Base-by-base conservation (phyloP, 352 stramenopile species). In the Phytophthora pluvialis region DNA sequence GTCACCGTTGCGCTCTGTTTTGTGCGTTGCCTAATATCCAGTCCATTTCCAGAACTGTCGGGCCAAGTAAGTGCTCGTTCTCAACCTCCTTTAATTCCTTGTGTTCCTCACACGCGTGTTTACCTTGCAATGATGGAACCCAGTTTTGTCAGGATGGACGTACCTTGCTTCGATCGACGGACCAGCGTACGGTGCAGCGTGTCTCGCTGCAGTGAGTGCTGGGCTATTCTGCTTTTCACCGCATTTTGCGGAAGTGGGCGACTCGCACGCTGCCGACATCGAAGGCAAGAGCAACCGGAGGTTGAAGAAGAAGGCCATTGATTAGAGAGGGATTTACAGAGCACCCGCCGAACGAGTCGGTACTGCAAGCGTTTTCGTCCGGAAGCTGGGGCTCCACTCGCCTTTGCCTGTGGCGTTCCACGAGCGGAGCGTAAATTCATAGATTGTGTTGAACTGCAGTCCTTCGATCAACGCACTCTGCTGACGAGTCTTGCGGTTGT, bases 131-230 rank as follows among this genome's bases (percentile, higher is more conserved):
- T 32, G 9, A 40, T 44, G 31, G n/a, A 26, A 45, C 52, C 18
- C 60, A 94, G 86, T 94, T 64, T 60, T 94, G 32, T 94, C 86
- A 18, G 86, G 86, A 12, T 92, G 81, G 82, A 89, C 83, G 32
- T 94, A 94, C 60, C 54, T 89, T 40, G 33, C 82, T 26, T 91
- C 85, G 1, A 70, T 91, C 6, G 81, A 91, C 56, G 85, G 85
- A 4, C 86, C 86, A 38, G 81, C 86, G 7, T 83, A 86, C 46
- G 83, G 86, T 7, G 83, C 86, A 0, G 83, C 82, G 8, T 60
- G 86, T 33, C 74, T 94, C n/a, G 81, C 85, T 28, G 71, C 61
- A 31, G 44, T 81, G 38, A 91, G 83, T 46, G 77, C 83, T 40
- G 78, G 62, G 3, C 59, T 91, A 3, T 89, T 89, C 50, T 86